A percentile compares a stretch with the other conserved stretches of the same genome.
Conservation (phyloP, 257 asterid species). For the Nicotiana noctiflora region DNA sequence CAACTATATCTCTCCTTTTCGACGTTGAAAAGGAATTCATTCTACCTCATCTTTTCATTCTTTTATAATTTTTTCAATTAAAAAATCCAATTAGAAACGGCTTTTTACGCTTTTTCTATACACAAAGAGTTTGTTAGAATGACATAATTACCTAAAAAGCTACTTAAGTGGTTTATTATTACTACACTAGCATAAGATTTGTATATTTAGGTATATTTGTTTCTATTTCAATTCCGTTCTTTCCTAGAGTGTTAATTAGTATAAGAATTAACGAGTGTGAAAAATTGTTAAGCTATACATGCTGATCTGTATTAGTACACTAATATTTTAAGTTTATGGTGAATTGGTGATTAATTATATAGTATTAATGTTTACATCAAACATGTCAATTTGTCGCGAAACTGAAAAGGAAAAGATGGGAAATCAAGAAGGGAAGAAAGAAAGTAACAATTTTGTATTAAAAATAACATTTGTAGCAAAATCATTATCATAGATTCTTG, state of each 20-base stretch:
- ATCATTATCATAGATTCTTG: slow-evolving; percentile 9
- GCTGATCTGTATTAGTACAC: background rate
- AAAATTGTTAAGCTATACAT: background rate
- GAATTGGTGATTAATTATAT: background rate
- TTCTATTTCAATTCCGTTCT: background rate
- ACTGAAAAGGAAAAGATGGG: slow-evolving; percentile 7
- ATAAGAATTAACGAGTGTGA: background rate
- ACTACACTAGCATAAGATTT: background rate
- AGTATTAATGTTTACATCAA: background rate
- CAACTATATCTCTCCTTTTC: slow-evolving; percentile 32
- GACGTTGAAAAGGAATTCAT: slow-evolving; percentile 27
- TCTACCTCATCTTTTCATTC: slow-evolving; percentile 22
- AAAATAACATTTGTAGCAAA: background rate
- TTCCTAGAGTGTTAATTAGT: background rate
- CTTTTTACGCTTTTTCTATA: slow-evolving; percentile 9
- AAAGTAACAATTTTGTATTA: slow-evolving; percentile 1
- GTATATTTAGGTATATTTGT: background rate
- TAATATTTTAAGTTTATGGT: background rate
- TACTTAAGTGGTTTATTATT: background rate
- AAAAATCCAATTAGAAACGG: slow-evolving; percentile 22
- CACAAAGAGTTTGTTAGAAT: slow-evolving; percentile 18
- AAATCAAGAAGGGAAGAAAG: background rate
- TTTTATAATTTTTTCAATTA: background rate
- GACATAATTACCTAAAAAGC: slow-evolving; percentile 11
- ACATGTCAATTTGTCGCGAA: slow-evolving; percentile 4